Conservation (phyloP, 257 asterid species). For the Solanum corneliomulleri region DNA sequence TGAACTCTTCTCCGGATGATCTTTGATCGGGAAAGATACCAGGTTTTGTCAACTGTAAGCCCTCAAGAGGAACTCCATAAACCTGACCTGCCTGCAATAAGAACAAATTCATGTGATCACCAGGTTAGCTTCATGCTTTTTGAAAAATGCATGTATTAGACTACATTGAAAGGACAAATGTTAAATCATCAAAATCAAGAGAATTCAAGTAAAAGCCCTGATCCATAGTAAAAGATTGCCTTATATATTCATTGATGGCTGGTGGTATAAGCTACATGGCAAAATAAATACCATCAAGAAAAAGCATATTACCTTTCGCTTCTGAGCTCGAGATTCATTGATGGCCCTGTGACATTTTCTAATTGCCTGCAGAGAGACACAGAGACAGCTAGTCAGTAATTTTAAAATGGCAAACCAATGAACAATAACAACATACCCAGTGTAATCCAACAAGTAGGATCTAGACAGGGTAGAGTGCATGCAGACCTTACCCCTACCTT, state of each 20-base stretch:
- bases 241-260: neutral
- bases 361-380: constrained; percentile 50
- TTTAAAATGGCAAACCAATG: neutral
- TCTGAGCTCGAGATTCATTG: constrained; percentile 90
- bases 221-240: neutral
- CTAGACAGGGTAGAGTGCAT: neutral
- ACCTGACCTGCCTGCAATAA: constrained; percentile 89
- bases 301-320: constrained; percentile 63
- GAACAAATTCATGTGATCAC: neutral
- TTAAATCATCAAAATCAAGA: neutral
- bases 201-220: neutral
- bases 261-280: neutral
- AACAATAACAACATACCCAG: neutral
- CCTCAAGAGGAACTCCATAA: constrained; percentile 94
- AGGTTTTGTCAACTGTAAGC: constrained; percentile 57
- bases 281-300: constrained; percentile 10
- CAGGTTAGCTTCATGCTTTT: neutral
- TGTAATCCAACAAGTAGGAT: neutral
- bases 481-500: neutral
- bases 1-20: constrained; percentile 83
- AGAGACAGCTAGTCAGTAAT: constrained; percentile 4
- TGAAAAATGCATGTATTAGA: neutral
- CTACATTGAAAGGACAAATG: neutral
- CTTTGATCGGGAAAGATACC: constrained; percentile 87
- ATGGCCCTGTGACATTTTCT: constrained; percentile 90